phyloP scores from a whole-genome alignment of 352 stramenopile genomes.

The Phytopythium sindhum region DNA sequence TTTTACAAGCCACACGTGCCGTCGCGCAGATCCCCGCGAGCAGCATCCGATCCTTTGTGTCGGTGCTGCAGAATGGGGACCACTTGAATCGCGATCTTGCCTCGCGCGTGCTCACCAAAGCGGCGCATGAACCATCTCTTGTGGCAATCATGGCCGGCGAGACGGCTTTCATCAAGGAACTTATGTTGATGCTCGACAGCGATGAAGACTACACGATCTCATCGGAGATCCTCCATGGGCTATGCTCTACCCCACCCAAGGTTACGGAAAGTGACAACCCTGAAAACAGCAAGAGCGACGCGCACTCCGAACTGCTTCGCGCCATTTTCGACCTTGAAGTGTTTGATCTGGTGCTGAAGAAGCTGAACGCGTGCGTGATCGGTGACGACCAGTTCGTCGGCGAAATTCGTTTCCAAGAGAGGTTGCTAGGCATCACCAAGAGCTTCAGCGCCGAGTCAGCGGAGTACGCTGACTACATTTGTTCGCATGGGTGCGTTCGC shows the following conservation, averaged over 20 bases:
- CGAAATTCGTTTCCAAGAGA: constrained; percentile 79
- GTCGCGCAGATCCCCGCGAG: constrained; percentile 49
- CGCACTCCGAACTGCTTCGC: constrained; percentile 45
- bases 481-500: constrained; percentile 41
- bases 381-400: constrained; percentile 65
- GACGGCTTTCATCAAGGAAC: constrained; percentile 59
- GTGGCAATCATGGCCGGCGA: constrained; percentile 49
- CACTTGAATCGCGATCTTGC: constrained; percentile 66
- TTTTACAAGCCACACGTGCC: constrained; percentile 24
- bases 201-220: constrained; percentile 70
- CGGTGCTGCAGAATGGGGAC: constrained; percentile 52
- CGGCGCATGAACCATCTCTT: constrained; percentile 58
- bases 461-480: constrained; percentile 61
- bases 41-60: constrained; percentile 62
- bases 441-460: constrained; percentile 62
- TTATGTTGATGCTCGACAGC: constrained; percentile 69
- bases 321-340: constrained; percentile 58
- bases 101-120: constrained; percentile 66
- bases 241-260: constrained; percentile 54
- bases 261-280: background rate
- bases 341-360: constrained; percentile 62
- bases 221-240: constrained; percentile 64
- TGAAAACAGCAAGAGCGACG: constrained; percentile 5
- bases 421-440: constrained; percentile 71
- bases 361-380: constrained; percentile 67